Evolutionary conservation across 1,284 basidiomycete species (phyloP).

Genomic region (Fistulinella staudtii): DNA sequence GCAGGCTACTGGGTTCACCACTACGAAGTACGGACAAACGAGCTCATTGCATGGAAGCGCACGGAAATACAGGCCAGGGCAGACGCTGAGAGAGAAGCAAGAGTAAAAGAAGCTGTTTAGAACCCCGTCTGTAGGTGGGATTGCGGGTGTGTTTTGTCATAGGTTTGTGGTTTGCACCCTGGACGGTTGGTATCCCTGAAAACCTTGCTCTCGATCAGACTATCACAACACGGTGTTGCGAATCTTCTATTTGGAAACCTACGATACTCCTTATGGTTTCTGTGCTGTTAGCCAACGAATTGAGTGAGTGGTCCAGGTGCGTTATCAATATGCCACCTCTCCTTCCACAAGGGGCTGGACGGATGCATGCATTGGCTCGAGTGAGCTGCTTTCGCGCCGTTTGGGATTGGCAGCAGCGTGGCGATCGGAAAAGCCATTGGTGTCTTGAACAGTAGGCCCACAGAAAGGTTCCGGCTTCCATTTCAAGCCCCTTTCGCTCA

Average conservation of each 20-base stretch:
- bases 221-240: conserved; percentile 7
- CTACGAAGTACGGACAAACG: conserved; percentile 58
- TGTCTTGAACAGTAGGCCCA: conserved; percentile 3
- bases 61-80: conserved; percentile 45
- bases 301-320: not conserved
- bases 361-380: not conserved
- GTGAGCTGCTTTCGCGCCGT: not conserved
- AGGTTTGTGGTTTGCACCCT: conserved; percentile 20
- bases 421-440: conserved; percentile 9
- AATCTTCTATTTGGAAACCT: conserved; percentile 21
- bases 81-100: conserved; percentile 26
- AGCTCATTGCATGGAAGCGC: conserved; percentile 58
- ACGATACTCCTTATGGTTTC: too few species aligned
- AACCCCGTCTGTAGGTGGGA: not conserved
- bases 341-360: not conserved
- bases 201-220: conserved; percentile 11
- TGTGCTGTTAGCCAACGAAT: conserved; percentile 1
- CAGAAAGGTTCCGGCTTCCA: conserved; percentile 18
- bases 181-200: conserved; percentile 7
- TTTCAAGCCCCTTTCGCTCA: conserved; percentile 12
- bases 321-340: conserved; percentile 2
- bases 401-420: conserved; percentile 1
- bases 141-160: conserved; percentile 5
- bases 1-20: conserved; percentile 65
- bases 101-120: conserved; percentile 13